These are phyloP conservation scores for Leccinum broughii DNA, from an alignment of 768 basidiomycete genomes.

Conservation along the genomic window DNA sequence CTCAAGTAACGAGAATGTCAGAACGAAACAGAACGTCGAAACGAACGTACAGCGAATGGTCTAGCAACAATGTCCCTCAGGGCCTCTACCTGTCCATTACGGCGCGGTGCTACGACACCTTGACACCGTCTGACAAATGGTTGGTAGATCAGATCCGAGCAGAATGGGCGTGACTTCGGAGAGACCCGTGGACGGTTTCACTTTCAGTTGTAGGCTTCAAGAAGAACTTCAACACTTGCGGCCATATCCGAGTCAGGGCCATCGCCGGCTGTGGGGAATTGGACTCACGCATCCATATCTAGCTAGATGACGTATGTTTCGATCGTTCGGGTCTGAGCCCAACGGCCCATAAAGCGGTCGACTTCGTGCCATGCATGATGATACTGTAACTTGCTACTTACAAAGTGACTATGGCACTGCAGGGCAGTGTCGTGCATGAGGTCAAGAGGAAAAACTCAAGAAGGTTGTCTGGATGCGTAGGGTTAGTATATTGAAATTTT, in stretches of 20 bases:
- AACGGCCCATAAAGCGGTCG: no score
- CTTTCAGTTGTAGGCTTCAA: background rate
- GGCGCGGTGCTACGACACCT: no score
- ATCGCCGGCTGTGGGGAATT: background rate
- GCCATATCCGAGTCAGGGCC: background rate
- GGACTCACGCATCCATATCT: background rate
- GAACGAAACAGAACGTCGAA: background rate
- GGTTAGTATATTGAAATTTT: background rate
- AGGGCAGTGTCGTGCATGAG: background rate
- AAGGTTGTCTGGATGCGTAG: background rate
- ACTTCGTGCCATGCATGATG: no score
- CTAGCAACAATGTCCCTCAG: no score
- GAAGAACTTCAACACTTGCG: background rate
- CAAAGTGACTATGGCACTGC: no score
- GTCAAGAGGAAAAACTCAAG: background rate
- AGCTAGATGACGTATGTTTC: slow-evolving; percentile 3
- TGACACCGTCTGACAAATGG: no score
- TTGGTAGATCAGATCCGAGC: background rate
- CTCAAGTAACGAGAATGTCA: background rate
- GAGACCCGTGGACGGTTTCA: background rate
- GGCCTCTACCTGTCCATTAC: no score
- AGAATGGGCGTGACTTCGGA: background rate
- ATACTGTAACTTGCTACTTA: no score
- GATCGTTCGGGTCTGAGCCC: no score
- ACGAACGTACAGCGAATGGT: no score